Evolutionary conservation across 2,329 filamentous ascomycete genomes (phyloP), one percentile per base, ranked within the genome.

Genomic region (Stylonectria norvegica): DNA sequence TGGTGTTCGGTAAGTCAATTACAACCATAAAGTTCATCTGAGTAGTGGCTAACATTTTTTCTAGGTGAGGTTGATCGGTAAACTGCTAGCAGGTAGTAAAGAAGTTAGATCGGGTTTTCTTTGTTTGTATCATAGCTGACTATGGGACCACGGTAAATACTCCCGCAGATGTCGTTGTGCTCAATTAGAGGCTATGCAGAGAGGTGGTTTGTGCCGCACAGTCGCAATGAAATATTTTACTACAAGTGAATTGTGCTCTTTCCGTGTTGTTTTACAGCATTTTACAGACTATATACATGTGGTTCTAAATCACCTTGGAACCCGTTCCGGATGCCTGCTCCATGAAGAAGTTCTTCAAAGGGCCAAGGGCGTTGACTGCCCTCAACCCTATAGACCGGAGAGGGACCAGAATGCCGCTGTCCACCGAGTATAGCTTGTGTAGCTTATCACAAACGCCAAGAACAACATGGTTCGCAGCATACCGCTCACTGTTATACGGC

Each of bases 321-420:
- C 76, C 75, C 29, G 69, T 73, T 5, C 76, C 77, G 7, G 79
- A 76, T 7, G 80, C 80, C 61, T 81, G 78, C 37, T 79, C 79
- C 91, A 97, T 97, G 47, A 97, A 73, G 60, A 90, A 88, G 31
- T 75, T 78, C 74, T 97, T 97, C 41, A 95, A 58, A 25, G 85
- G 79, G 0, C 79, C 76, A 57, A 95, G 58, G 2, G 78, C 75
- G 64, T 96, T 84, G 46, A 96, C 85, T 6, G 85, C 79, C 47
- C 73, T 78, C 47, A 97, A 64, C 0, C 91, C 91, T 33, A 89
- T 58, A 38, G 86, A 90, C 47, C 91, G 76, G 36, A 90, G 71
- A 53, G 85, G 84, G 14, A 95, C 86, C 22, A 97, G 67, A 1
- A 89, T 89, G 0, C 87, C 87, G 45, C 78, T 82, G 16, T 81